Percentiles rank a stretch among this genome's conserved stretches.
These are phyloP conservation scores for Liquidambar formosana DNA, from an alignment of 164 flowering plant genomes.

Conservation along the genomic window DNA sequence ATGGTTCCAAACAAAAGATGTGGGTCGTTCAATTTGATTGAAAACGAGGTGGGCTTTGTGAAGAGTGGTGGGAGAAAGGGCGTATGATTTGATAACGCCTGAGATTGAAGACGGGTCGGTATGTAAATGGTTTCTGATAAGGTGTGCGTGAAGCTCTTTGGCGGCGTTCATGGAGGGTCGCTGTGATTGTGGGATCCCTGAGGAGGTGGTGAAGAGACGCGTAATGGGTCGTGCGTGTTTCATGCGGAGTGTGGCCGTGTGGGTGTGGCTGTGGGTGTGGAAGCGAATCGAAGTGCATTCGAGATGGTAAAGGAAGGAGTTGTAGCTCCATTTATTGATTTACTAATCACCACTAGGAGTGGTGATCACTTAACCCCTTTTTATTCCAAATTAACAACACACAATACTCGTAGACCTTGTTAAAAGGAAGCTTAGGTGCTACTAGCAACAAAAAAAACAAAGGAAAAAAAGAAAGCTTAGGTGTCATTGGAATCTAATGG, in stretches of 20 bases:
- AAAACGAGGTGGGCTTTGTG: conserved; percentile 43
- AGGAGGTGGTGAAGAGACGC: conserved; percentile 21
- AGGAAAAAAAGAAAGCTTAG: too few species aligned
- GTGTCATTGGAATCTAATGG: too few species aligned
- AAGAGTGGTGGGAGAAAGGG: conserved; percentile 34
- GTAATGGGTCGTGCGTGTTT: conserved; percentile 21
- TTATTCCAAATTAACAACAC: too few species aligned
- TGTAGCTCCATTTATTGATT: too few species aligned
- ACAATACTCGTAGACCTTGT: too few species aligned
- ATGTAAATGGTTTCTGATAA: conserved; percentile 46
- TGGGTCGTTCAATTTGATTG: conserved; percentile 37
- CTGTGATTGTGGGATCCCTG: conserved; percentile 6
- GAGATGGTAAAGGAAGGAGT: background rate
- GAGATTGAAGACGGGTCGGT: conserved; percentile 44
- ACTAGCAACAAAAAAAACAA: too few species aligned
- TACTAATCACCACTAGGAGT: too few species aligned
- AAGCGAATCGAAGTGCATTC: background rate
- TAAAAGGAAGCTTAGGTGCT: too few species aligned
- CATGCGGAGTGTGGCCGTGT: conserved; percentile 8
- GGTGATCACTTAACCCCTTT: too few species aligned
- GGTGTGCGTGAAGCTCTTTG: conserved; percentile 56
- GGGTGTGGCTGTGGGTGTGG: background rate
- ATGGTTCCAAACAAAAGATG: conserved; percentile 36
- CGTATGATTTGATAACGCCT: conserved; percentile 45
- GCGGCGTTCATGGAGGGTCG: conserved; percentile 23